Evolutionary conservation across 2,329 filamentous ascomycete genomes (phyloP), one percentile per base, ranked within the genome.

Genomic region (Colletotrichum trifolii): DNA sequence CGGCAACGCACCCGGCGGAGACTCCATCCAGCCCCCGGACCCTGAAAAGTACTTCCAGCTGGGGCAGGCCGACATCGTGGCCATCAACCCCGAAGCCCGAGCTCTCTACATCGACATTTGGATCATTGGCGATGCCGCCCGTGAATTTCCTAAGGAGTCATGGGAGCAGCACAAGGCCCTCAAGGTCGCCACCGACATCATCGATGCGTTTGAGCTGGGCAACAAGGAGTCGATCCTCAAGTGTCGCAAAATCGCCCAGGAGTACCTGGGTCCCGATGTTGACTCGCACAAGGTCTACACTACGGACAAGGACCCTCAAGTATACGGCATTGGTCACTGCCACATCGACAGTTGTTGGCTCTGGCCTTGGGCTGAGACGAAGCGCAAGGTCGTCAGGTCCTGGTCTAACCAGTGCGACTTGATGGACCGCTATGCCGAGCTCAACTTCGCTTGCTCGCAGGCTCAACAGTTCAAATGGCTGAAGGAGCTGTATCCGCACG

Each of bases 381-480:
- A 96, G 81, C 91, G 96, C 73, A 99, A 99, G 82, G 91, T 98
- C 36, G 94, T 91, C 17, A 89, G 96, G 49, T 97, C 94, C 9
- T 99, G 96, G 96, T 95, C 93, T 2, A 98, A 93, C 75, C 96
- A 99, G 77, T 97, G 94, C 77, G 91, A 97, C 73, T 82, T 99
- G 71, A 93, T 99, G 85, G 96, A 99, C 67, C 88, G 92, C 39
- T 99, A 98, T 70, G 93, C 94, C 0, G 96, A 99, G 79, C 90
- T 97, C 73, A 89, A 93, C 50, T 99, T 99, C 81, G 89, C 91
- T 57, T 94, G 91, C 73, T 97, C 94, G 1, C 94, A 97, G 75
- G 96, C 95, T 15, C 96, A 99, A 75, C 96, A 99, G 76, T 99
- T 93, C 84, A 97, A 97, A 78, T 99, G 96, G 96, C 85, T 98